Base-by-base conservation (phyloP, 108 stramenopile species). In the Aurantiochytrium sp. region DNA sequence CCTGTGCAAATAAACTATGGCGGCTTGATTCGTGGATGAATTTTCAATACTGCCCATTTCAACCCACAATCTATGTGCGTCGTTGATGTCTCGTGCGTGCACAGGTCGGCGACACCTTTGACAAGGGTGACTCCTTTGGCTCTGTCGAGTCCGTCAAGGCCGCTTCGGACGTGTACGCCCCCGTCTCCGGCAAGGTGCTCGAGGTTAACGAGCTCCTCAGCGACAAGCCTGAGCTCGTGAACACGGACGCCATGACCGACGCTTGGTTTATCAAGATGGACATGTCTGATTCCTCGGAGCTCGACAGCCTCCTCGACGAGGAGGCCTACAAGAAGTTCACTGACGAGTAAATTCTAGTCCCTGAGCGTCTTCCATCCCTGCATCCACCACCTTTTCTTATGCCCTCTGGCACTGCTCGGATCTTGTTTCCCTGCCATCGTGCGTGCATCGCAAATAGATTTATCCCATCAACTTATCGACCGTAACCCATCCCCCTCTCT, bases 61-160 rank as follows among this genome's bases (percentile, higher is more conserved):
- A 35, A 35, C 35, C 2, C 35, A 0, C 35, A 35, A 2, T 35
- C 35, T 35, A 35, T 35, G 35, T 35, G 35, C 35, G 35, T 35
- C 2, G 1, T 35, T 35, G 35, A 35, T 35, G 35, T 35, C 42
- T 35, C 64, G 4, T 10, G 5, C 53, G 35, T 5, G n/a, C 6
- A 21, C 72, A 93, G 93, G 53, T 93, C 57, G 99, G 95, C 51
- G 97, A 97, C 88, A 91, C 94, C 55, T 96, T 97, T 90, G 96
- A 95, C 44, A 96, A 95, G 87, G 96, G 89, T 19, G 76, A 91
- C 35, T 90, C 94, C 57, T 97, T 98, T 92, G 98, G 97, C 58
- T 94, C 95, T 57, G 98, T 99, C 47, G 99, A 99, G 92, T 99
- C 98, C n/a, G 99, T 99, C 88, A 99, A 99, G 95, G 98, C 98